A percentile compares a stretch with the other conserved stretches of the same genome.
phyloP scores from a whole-genome alignment of 2,329 filamentous ascomycete genomes.

The Trichoderma harzianum region DNA sequence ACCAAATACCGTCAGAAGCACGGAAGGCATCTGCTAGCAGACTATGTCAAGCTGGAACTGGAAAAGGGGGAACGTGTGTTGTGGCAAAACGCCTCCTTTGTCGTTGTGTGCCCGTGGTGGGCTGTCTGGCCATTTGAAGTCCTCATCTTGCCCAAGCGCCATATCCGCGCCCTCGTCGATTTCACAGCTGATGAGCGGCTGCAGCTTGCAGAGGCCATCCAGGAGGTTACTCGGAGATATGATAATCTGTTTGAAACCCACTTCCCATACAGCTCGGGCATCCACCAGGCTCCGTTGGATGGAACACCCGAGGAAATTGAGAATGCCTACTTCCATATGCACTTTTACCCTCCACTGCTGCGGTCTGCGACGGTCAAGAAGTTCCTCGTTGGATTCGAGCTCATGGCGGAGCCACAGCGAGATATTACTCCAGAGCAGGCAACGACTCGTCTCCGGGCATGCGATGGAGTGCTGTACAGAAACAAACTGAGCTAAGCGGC shows the following conservation, averaged over 20 bases:
- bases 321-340: constrained; percentile 88
- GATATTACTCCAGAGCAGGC: constrained; percentile 98
- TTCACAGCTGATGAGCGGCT: constrained; percentile 67
- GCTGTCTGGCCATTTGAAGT: constrained; percentile 96
- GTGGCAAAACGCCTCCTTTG: constrained; percentile 79
- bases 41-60: constrained; percentile 82
- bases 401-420: constrained; percentile 95
- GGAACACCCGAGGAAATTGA: constrained; percentile 81
- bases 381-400: constrained; percentile 93
- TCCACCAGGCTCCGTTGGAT: constrained; percentile 89
- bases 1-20: constrained; percentile 73
- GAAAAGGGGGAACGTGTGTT: constrained; percentile 82
- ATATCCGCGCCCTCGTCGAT: constrained; percentile 82
- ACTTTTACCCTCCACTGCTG: constrained; percentile 93
- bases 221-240: constrained; percentile 85
- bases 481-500: constrained; percentile 41
- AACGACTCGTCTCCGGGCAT: constrained; percentile 69
- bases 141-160: constrained; percentile 79
- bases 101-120: constrained; percentile 96
- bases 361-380: constrained; percentile 92
- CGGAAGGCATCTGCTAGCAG: constrained; percentile 72
- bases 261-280: constrained; percentile 95
- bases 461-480: constrained; percentile 80
- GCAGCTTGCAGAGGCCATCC: constrained; percentile 76
- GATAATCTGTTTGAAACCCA: constrained; percentile 96